Percentiles rank a stretch among this genome's conserved stretches.
Conservation (phyloP, 2,329 filamentous ascomycete species). For the Akanthomyces uredinophilus region DNA sequence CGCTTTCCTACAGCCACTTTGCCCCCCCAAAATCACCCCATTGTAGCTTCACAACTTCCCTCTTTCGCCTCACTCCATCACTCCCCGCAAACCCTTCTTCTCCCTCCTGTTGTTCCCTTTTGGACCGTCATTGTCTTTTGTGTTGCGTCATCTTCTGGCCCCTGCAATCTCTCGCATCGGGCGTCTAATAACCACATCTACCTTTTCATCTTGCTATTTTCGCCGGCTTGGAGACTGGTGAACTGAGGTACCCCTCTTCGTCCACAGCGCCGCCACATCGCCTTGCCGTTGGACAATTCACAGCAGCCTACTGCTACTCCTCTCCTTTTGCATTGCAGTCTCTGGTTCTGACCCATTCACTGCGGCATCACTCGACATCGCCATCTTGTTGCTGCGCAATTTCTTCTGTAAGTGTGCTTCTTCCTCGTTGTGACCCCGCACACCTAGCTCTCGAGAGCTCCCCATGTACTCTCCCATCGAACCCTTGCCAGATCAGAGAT, state of each 20-base stretch:
- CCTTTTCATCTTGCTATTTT: not conserved
- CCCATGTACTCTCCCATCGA: not conserved
- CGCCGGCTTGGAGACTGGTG: not conserved
- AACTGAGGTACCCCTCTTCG: conserved; percentile 8
- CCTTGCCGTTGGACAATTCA: not conserved
- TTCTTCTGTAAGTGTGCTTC: conserved; percentile 6
- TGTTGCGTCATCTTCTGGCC: not conserved
- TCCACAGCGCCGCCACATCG: not conserved
- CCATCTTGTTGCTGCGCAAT: not conserved
- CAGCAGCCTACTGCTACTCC: not conserved
- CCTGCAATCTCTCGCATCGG: not conserved
- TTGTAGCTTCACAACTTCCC: conserved; percentile 10
- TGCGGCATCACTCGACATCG: not conserved
- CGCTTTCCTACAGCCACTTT: not conserved
- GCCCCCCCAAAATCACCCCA: conserved; percentile 10
- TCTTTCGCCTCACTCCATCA: not conserved
- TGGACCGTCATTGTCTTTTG: not conserved
- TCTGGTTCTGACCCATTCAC: not conserved
- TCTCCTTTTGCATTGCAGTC: not conserved
- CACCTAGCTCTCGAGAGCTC: not conserved
- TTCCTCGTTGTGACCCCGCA: conserved; percentile 3
- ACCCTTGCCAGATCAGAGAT: not conserved
- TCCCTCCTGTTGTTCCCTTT: not conserved
- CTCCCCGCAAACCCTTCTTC: not conserved
- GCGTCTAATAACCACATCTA: not conserved